Evolutionary conservation across 1,284 basidiomycete genomes (phyloP).

Genomic region (Vanrija pseudolonga): DNA sequence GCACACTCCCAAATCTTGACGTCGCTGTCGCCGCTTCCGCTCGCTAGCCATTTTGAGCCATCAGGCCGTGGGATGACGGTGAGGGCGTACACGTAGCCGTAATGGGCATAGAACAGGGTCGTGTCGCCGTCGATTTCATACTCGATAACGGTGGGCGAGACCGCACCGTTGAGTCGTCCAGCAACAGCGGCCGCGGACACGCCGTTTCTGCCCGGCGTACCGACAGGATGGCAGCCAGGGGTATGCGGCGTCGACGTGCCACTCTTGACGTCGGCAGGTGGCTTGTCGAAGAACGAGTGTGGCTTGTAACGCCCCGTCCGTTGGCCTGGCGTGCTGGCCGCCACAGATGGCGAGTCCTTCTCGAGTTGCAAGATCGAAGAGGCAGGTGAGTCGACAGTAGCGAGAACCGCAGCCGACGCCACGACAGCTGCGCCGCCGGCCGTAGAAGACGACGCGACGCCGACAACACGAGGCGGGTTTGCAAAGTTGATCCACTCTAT

Average conservation of each 20-base stretch:
- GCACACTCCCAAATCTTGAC: constrained; percentile 84
- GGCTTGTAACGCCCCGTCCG: constrained; percentile 44
- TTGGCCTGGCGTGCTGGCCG: constrained; percentile 18
- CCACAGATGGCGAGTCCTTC: not conserved
- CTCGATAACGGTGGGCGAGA: constrained; percentile 27
- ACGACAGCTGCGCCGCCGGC: not conserved
- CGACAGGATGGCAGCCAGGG: not conserved
- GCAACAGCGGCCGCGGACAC: constrained; percentile 19
- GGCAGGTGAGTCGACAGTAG: not conserved
- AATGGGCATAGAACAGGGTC: constrained; percentile 82
- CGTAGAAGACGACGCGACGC: not conserved
- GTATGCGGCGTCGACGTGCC: constrained; percentile 31
- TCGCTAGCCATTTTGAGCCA: constrained; percentile 60
- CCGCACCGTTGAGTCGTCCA: not conserved
- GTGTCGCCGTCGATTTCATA: constrained; percentile 62
- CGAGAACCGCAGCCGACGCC: not conserved
- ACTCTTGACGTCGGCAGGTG: constrained; percentile 21
- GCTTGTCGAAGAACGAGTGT: constrained; percentile 43
- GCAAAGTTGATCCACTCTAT: constrained; percentile 76
- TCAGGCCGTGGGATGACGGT: constrained; percentile 52
- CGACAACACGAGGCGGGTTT: constrained; percentile 4
- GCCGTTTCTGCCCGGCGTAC: constrained; percentile 3
- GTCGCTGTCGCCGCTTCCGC: constrained; percentile 82
- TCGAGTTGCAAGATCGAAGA: not conserved
- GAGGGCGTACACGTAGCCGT: constrained; percentile 91